Base-by-base conservation (phyloP, 306 rosid genomes). In the Prinsepia uniflora region DNA sequence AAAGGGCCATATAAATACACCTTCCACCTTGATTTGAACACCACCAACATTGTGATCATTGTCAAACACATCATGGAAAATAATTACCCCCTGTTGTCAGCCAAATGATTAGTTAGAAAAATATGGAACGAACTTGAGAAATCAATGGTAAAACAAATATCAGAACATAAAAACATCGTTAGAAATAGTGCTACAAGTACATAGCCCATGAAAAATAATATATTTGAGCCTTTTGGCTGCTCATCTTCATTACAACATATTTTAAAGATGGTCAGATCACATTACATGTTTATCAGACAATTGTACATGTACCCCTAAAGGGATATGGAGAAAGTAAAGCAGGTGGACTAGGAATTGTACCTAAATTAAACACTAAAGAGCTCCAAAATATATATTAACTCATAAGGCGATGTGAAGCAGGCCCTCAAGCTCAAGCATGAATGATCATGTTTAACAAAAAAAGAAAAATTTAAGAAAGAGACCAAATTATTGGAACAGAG, bases 1-100 rank as follows among this genome's bases (percentile, higher is more conserved):
- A 80, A 91, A 94, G 20, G 99, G 99, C 99, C 99, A 94, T 83
- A 94, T 87, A 83, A 91, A 94, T 82, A 94, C 99, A 84, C 99
- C 99, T 86, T 94, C 99, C 69, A 94, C 88, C 82, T 83, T 94
- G 82, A 94, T 85, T 82, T 91, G 96, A 77, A 92, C 90, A 66
- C 97, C 97, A 7, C 92, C 92, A 72, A 84, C 88, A 81, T 87
- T 88, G 75, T 86, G 83, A 60, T 89, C 92, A 20, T 87, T 86
- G 80, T 89, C 96, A 76, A 89, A 85, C 72, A 87, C 96, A 76
- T 90, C 96, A 78, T 86, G 96, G 79, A 87, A 91, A 69, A 94
- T 89, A 68, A 94, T 73, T 60, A 89, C 86, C 41, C 99, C 99
- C 99, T 94, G 82, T 78, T 78, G 67, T 70, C 73, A 79, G 72